Percentiles rank a stretch among this genome's conserved stretches.
phyloP scores from a whole-genome alignment of 768 basidiomycete genomes.

The Boletus rufocinnamomeus region DNA sequence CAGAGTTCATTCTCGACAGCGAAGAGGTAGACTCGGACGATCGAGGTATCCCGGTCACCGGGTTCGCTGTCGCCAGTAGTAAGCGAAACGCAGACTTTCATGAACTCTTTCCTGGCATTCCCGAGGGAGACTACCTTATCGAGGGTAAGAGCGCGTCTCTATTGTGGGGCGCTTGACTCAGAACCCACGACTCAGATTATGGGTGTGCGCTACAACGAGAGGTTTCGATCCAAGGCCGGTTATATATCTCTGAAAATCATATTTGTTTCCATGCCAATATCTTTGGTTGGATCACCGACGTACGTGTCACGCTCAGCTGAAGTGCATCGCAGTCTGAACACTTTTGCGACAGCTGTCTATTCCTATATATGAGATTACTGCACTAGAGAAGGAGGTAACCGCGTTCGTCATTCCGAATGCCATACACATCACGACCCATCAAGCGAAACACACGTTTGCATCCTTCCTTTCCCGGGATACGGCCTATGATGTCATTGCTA shows the following conservation, averaged over 20 bases:
- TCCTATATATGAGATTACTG: constrained; percentile 82
- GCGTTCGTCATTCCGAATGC: constrained; percentile 98
- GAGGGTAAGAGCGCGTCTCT: constrained; percentile 64
- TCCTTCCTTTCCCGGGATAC: constrained; percentile 97
- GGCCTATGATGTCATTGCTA: constrained; percentile 92
- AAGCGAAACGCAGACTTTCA: constrained; percentile 96
- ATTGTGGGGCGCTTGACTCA: constrained; percentile 1
- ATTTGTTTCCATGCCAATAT: constrained; percentile 99
- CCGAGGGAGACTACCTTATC: constrained; percentile 96
- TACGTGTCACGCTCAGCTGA: constrained; percentile 43
- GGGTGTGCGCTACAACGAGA: constrained; percentile 97
- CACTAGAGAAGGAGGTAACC: constrained; percentile 96
- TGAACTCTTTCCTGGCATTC: constrained; percentile 83
- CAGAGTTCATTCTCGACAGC: constrained; percentile 79
- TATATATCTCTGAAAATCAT: constrained; percentile 98
- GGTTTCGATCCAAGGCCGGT: constrained; percentile 91
- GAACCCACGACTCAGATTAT: constrained; percentile 63
- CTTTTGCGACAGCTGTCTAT: constrained; percentile 64
- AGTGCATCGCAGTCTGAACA: constrained; percentile 10
- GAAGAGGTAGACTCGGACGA: constrained; percentile 26
- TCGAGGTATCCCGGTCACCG: constrained; percentile 88
- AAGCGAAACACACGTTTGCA: constrained; percentile 89
- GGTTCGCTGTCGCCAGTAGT: constrained; percentile 95
- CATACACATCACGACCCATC: constrained; percentile 83
- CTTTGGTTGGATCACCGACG: constrained; percentile 98